Evolutionary conservation across 768 basidiomycete genomes (phyloP).

Genomic region (Austroboletus eburneus): DNA sequence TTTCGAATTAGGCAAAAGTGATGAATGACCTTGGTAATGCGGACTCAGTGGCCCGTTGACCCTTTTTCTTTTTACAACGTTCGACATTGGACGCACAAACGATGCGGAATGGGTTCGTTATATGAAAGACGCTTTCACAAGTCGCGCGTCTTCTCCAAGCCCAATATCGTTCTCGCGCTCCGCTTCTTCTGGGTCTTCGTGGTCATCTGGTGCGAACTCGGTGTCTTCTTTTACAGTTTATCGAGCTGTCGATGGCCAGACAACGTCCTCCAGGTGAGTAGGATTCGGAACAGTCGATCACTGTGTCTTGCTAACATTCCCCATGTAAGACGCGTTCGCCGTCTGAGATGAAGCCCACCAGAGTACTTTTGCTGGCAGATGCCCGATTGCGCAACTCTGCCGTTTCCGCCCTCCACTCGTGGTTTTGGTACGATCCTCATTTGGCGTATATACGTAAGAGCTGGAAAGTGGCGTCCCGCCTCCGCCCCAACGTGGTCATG

Average conservation of each 20-base stretch:
- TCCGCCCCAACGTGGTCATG: conserved; percentile 62
- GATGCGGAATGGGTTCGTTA: conserved; percentile 27
- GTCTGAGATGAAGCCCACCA: conserved; percentile 35
- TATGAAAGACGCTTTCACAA: conserved; percentile 26
- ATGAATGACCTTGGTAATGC: not conserved
- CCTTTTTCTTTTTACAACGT: not conserved
- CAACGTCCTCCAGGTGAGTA: conserved; percentile 27
- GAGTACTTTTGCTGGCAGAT: conserved; percentile 67
- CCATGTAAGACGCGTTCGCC: conserved; percentile 11
- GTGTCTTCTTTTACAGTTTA: conserved; percentile 55
- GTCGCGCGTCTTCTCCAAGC: conserved; percentile 26
- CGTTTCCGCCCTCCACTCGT: conserved; percentile 32
- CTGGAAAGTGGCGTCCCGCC: conserved; percentile 58
- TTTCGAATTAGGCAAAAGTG: conserved; percentile 15
- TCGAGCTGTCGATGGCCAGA: conserved; percentile 59
- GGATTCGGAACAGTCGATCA: not conserved
- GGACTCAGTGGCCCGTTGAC: not conserved
- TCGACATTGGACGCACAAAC: conserved; percentile 5
- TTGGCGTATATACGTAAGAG: conserved; percentile 61
- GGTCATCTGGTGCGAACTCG: conserved; percentile 64
- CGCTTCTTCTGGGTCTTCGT: conserved; percentile 51
- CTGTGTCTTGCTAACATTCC: conserved; percentile 3
- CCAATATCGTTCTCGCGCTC: conserved; percentile 39
- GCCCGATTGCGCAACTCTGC: conserved; percentile 50
- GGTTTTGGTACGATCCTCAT: conserved; percentile 44